Conservation (phyloP, 2,329 filamentous ascomycete genomes). For the Alternaria ventricosa region DNA sequence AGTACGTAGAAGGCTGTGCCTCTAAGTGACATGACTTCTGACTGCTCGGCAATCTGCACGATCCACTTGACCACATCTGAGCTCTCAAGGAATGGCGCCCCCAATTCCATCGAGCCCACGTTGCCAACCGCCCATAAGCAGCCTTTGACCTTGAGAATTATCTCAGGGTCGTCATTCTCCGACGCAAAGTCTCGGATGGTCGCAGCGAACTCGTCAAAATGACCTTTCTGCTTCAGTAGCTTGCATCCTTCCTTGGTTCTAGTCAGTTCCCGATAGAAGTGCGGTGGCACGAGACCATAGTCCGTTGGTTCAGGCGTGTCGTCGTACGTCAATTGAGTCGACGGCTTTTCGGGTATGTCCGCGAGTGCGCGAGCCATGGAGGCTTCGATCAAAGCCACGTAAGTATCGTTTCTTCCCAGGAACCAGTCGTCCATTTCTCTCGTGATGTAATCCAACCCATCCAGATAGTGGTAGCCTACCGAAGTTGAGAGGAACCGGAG, state of each 20-base stretch:
- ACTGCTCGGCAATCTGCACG: slow-evolving; percentile 83
- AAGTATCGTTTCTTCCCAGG: slow-evolving; percentile 93
- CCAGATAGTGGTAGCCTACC: slow-evolving; percentile 95
- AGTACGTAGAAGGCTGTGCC: slow-evolving; percentile 97
- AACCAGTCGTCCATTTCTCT: slow-evolving; percentile 99
- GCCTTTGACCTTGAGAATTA: slow-evolving; percentile 91
- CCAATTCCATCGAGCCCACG: slow-evolving; percentile 96
- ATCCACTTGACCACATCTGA: slow-evolving; percentile 88
- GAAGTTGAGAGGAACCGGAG: slow-evolving; percentile 94
- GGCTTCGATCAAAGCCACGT: slow-evolving; percentile 93
- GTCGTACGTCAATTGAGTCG: slow-evolving; percentile 51
- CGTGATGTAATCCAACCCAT: slow-evolving; percentile 97
- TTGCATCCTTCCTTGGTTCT: slow-evolving; percentile 91
- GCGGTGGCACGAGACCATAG: slow-evolving; percentile 77
- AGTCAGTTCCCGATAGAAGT: slow-evolving; percentile 96
- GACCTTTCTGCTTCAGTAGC: slow-evolving; percentile 87
- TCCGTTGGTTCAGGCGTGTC: slow-evolving; percentile 57
- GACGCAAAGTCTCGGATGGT: slow-evolving; percentile 89
- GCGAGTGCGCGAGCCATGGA: slow-evolving; percentile 85
- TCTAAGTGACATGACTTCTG: slow-evolving; percentile 88
- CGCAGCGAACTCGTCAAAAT: slow-evolving; percentile 90
- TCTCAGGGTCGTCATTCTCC: slow-evolving; percentile 83
- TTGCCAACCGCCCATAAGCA: slow-evolving; percentile 98
- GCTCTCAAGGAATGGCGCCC: slow-evolving; percentile 90
- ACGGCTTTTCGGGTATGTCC: slow-evolving; percentile 63